These are phyloP conservation scores for Botrytis paeoniae DNA, from an alignment of 2,329 filamentous ascomycete species.

Conservation along the genomic window DNA sequence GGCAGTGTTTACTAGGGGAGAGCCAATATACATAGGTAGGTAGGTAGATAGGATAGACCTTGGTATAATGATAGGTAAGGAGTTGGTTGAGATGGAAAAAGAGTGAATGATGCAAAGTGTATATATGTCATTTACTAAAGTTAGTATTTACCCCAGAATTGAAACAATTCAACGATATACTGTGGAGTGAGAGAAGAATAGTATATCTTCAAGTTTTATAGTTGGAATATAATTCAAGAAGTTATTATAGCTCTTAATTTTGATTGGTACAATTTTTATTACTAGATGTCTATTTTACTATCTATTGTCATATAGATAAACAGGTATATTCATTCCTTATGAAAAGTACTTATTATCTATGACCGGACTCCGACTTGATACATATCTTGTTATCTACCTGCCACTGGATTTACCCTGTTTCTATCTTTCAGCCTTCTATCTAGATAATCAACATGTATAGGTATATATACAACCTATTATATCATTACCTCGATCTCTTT, in stretches of 20 bases:
- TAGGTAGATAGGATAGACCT: neutral
- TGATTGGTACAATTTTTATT: neutral
- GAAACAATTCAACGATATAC: too few relatives aligned
- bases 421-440: neutral
- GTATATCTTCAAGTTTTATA: neutral
- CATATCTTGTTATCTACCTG: neutral
- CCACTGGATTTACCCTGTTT: neutral
- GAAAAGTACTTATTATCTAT: neutral
- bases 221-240: neutral
- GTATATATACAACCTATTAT: neutral
- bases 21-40: neutral
- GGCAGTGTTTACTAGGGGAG: neutral
- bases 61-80: neutral
- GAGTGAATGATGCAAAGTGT: neutral
- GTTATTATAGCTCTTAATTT: neutral
- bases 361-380: neutral
- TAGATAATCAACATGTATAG: neutral
- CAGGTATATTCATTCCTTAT: neutral
- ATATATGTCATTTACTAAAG: neutral
- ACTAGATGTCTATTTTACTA: neutral
- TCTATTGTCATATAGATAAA: neutral
- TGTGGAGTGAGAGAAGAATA: neutral
- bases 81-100: neutral
- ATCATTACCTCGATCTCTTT: neutral
- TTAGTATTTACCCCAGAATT: neutral